Percentiles rank a stretch among this genome's conserved stretches.
phyloP scores from a whole-genome alignment of 2,329 filamentous ascomycete genomes.

The Falciphora oryzae region DNA sequence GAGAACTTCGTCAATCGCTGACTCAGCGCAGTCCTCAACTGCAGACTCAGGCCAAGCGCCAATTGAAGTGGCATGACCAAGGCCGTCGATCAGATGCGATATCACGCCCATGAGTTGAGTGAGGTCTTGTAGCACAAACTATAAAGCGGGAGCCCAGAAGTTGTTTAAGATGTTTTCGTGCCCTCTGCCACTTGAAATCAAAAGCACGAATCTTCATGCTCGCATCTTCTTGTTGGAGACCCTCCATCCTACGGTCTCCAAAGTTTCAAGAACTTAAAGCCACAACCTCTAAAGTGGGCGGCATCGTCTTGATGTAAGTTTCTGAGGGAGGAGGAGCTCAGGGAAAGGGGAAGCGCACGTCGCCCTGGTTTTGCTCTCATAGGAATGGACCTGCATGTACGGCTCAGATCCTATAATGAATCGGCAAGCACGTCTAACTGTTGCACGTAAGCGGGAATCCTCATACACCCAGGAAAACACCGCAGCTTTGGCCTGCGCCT shows the following conservation, averaged over 20 bases:
- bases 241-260: not conserved
- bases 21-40: not conserved
- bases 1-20: too few species aligned
- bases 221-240: not conserved
- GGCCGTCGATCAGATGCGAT: not conserved
- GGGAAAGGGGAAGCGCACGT: not conserved
- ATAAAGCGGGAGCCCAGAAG: not conserved
- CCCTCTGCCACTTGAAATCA: not conserved
- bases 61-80: not conserved
- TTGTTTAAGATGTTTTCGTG: not conserved
- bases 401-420: not conserved
- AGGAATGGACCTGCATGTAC: too few species aligned
- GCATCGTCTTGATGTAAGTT: not conserved
- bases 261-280: not conserved
- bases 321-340: not conserved
- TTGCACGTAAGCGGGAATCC: not conserved
- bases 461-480: not conserved
- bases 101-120: not conserved
- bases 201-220: not conserved
- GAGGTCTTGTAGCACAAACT: not conserved
- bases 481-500: not conserved
- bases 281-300: too few species aligned
- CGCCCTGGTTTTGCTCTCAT: not conserved
- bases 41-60: not conserved
- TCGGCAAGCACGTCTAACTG: not conserved